phyloP scores from a whole-genome alignment of 352 stramenopile species.

The Phytopythium litorale region DNA sequence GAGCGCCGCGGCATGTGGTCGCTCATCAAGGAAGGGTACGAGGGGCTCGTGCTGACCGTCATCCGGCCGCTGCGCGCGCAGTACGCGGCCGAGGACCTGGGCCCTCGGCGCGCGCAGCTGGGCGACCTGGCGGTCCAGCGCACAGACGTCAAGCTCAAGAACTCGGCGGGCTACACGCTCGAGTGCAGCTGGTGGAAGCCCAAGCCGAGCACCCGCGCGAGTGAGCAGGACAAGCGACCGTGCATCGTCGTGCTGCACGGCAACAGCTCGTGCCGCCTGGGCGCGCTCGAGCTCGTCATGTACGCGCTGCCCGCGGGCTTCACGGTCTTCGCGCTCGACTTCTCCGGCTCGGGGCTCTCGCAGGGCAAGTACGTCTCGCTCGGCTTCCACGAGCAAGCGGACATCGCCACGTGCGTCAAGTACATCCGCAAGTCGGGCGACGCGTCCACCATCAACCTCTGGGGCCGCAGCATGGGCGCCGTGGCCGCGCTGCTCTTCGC shows the following conservation, averaged over 20 bases:
- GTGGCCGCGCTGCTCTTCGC: slow-evolving; percentile 72
- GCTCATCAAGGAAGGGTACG: slow-evolving; percentile 81
- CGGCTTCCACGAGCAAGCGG: slow-evolving; percentile 68
- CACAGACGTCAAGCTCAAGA: slow-evolving; percentile 72
- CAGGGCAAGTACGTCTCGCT: slow-evolving; percentile 83
- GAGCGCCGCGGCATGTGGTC: slow-evolving; percentile 75
- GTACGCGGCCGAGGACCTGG: slow-evolving; percentile 62
- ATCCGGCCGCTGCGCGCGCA: slow-evolving; percentile 68
- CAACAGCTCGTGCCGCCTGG: slow-evolving; percentile 78
- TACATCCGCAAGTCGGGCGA: slow-evolving; percentile 53
- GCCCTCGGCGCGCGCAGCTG: slow-evolving; percentile 51
- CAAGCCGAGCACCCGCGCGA: slow-evolving; percentile 9
- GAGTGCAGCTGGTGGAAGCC: slow-evolving; percentile 88
- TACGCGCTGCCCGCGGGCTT: slow-evolving; percentile 75
- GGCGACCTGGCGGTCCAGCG: slow-evolving; percentile 57
- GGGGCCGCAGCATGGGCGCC: slow-evolving; percentile 78
- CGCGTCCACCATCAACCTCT: slow-evolving; percentile 62
- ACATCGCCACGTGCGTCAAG: slow-evolving; percentile 71
- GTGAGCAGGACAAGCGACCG: slow-evolving; percentile 30
- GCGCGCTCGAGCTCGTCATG: slow-evolving; percentile 71
- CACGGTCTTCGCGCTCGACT: slow-evolving; percentile 81
- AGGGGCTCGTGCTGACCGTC: slow-evolving; percentile 77
- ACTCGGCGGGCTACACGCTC: slow-evolving; percentile 63
- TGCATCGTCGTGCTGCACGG: slow-evolving; percentile 83
- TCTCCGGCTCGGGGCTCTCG: slow-evolving; percentile 68